Evolutionary conservation across 169 alveolate genomes (phyloP).

Genomic region (Babesia bigemina): DNA sequence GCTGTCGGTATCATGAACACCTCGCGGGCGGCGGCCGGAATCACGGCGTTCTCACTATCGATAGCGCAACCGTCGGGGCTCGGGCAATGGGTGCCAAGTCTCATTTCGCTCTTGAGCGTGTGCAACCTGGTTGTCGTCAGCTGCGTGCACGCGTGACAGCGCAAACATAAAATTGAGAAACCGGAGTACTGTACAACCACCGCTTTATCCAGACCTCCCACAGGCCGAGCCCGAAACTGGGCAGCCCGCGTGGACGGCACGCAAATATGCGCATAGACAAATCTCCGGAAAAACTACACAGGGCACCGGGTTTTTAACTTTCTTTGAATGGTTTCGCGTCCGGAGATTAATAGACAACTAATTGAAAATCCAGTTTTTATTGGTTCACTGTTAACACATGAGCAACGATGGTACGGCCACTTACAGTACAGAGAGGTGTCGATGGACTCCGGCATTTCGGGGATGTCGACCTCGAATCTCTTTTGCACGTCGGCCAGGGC

Average conservation of each 20-base stretch:
- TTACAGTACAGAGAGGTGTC: conserved; percentile 89
- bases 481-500: conserved; percentile 95
- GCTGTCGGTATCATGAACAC: conserved; percentile 47
- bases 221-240: not conserved
- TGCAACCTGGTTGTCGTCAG: conserved; percentile 38
- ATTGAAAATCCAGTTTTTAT: conserved; percentile 51
- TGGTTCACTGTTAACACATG: conserved; percentile 31
- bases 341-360: conserved; percentile 3
- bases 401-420: not conserved
- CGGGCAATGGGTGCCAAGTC: conserved; percentile 35
- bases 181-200: not conserved
- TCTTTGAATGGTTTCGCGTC: conserved; percentile 1
- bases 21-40: conserved; percentile 59
- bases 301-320: not conserved
- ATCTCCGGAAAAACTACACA: too few relatives aligned
- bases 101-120: conserved; percentile 53
- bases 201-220: not conserved
- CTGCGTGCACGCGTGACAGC: conserved; percentile 1
- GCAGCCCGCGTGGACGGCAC: not conserved
- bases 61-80: conserved; percentile 7
- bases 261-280: not conserved
- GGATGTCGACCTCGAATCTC: conserved; percentile 96
- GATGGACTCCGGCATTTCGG: conserved; percentile 94
- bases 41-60: conserved; percentile 16
- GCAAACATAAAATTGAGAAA: not conserved